Conservation (phyloP, 2,329 filamentous ascomycete species). For the Cladosporium sphaerospermum region DNA sequence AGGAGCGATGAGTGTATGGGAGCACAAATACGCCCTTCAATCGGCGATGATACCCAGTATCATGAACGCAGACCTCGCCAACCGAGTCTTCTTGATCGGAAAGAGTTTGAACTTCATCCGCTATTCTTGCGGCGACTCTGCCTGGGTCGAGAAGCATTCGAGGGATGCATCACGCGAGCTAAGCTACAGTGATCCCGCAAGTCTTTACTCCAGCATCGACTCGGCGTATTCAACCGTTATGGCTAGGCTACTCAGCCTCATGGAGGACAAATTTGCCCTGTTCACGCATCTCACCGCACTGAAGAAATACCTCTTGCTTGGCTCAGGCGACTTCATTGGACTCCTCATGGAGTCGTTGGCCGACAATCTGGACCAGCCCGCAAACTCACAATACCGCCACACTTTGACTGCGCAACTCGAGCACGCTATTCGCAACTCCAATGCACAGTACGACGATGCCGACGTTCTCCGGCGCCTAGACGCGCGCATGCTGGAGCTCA, state of each 20-base stretch:
- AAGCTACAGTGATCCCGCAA: conserved; percentile 86
- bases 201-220: conserved; percentile 86
- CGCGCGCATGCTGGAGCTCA: conserved; percentile 95
- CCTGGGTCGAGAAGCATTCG: conserved; percentile 94
- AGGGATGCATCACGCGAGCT: conserved; percentile 89
- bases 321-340: conserved; percentile 95
- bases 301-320: conserved; percentile 90
- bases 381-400: conserved; percentile 94
- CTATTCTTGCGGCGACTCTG: conserved; percentile 86
- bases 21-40: conserved; percentile 89
- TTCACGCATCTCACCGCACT: conserved; percentile 87
- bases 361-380: conserved; percentile 85
- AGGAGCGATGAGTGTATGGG: conserved; percentile 86
- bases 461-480: conserved; percentile 89
- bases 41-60: conserved; percentile 86
- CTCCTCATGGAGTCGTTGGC: conserved; percentile 94
- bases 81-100: conserved; percentile 94
- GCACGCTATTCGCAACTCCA: conserved; percentile 93
- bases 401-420: conserved; percentile 96
- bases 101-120: conserved; percentile 98
- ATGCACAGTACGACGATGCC: conserved; percentile 88
- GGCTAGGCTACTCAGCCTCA: conserved; percentile 85
- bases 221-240: conserved; percentile 98
- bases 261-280: conserved; percentile 91
- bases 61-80: conserved; percentile 86